Evolutionary conservation across 345 rosid species (phyloP).

Genomic region (Eutrema yunnanense): DNA sequence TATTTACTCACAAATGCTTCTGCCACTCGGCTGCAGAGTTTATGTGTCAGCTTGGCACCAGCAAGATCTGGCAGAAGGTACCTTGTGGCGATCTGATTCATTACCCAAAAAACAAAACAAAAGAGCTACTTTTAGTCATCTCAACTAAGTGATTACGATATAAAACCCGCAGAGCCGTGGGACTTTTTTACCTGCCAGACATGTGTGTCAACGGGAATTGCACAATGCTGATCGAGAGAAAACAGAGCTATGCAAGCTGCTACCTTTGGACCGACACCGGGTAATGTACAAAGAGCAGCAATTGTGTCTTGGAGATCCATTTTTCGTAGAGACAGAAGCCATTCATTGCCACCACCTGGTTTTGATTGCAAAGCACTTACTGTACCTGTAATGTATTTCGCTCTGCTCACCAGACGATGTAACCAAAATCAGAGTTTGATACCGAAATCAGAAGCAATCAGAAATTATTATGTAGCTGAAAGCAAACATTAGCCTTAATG

Average conservation of each 20-base stretch:
- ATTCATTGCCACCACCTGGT: constrained; percentile 67
- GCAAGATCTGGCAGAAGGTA: constrained; percentile 82
- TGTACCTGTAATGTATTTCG: constrained; percentile 72
- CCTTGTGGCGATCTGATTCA: constrained; percentile 69
- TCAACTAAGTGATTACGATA: background rate
- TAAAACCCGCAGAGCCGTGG: background rate
- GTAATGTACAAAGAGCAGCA: constrained; percentile 70
- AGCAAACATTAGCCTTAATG: background rate
- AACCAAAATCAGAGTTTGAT: constrained; percentile 16
- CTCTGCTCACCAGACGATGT: constrained; percentile 43
- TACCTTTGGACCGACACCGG: constrained; percentile 94
- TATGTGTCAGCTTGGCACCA: constrained; percentile 62
- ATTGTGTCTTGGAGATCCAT: constrained; percentile 55
- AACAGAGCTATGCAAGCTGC: constrained; percentile 93
- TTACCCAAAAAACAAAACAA: constrained; percentile 7
- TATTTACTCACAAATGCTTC: constrained; percentile 93
- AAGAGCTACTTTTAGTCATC: background rate
- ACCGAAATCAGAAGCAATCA: background rate
- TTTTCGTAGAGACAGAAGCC: constrained; percentile 81
- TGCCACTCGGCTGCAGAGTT: constrained; percentile 63
- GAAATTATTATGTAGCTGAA: background rate
- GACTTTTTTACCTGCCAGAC: constrained; percentile 71
- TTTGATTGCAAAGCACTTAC: constrained; percentile 59
- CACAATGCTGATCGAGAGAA: constrained; percentile 90
- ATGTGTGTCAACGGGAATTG: constrained; percentile 93